Evolutionary conservation across 2,329 filamentous ascomycete species (phyloP), one percentile per base, ranked within the genome.

Genomic region (Penicillium concentricum): DNA sequence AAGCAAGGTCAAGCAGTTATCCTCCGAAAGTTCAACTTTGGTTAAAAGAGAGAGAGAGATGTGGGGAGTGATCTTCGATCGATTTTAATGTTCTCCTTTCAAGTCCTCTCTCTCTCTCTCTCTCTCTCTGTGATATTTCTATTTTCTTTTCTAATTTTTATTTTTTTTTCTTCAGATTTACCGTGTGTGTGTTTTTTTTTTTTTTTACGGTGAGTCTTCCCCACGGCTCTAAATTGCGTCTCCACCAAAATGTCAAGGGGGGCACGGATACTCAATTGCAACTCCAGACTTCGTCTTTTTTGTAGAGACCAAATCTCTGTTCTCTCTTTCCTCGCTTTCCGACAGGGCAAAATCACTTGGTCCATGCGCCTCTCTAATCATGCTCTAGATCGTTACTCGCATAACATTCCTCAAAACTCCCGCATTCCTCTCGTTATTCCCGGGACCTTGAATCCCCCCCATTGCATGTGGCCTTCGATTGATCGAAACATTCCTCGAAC

Each of bases 221-320:
- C 69, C 67, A 68, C 68, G 64, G 61, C 69, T 69, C 58, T 63
- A 67, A 66, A 52, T 57, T 56, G 57, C 63, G 60, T 66, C 69
- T 71, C 69, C 69, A 71, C 69, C 56, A 43, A 62, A 50, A 60
- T 55, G 60, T 61, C 60, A 67, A 67, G 62, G 64, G 68, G 66
- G 64, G 56, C 50, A 65, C 59, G 56, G 58, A 55, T 61, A 35
- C 51, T 55, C 51, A 56, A 54, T 56, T 44, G 53, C 53, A 26
- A 59, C 44, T 51, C 51, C 51, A 44, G 51, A 54, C 51, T 30
- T 50, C n/a, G n/a, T 32, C 46, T 24, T 37, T 4, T 52, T 32
- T 28, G 26, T 49, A 46, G 49, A 51, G 20, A 35, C 53, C 47
- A 51, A 38, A n/a, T 49, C 52, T 56, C 48, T 48, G 35, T 37